Evolutionary conservation across 1,284 basidiomycete species (phyloP).

Genomic region (Marasmius sp.): DNA sequence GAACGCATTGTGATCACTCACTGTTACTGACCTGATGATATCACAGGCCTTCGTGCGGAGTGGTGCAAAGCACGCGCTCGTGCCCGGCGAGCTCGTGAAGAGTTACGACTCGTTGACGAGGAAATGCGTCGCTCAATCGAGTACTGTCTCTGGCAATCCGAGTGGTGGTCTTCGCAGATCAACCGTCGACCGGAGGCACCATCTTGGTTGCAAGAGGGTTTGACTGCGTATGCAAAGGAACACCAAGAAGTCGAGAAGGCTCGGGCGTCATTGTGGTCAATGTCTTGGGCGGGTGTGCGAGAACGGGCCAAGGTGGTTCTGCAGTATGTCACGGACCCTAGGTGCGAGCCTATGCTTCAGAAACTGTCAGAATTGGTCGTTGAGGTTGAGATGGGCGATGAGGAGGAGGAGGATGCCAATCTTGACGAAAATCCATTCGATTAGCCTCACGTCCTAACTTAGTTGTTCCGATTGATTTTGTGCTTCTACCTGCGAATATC

Average conservation of each 20-base stretch:
- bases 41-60: not conserved
- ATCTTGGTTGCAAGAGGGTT: not conserved
- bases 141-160: not conserved
- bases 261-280: not conserved
- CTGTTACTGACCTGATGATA: too few species aligned
- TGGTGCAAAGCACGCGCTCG: slow-evolving; percentile 7
- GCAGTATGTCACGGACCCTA: not conserved
- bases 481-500: too few species aligned
- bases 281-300: not conserved
- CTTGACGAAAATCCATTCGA: too few species aligned
- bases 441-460: too few species aligned
- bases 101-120: not conserved
- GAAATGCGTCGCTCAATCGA: slow-evolving; percentile 2
- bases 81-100: not conserved
- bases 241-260: not conserved
- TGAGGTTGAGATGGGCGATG: not conserved
- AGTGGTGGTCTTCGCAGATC: slow-evolving; percentile 1
- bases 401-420: not conserved
- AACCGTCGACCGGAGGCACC: not conserved
- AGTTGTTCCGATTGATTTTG: too few species aligned
- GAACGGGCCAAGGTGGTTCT: not conserved
- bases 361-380: not conserved
- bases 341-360: not conserved
- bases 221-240: not conserved
- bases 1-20: too few species aligned